Evolutionary conservation across 2,329 filamentous ascomycete species (phyloP).

Genomic region (Pseudocercospora fijiensis): DNA sequence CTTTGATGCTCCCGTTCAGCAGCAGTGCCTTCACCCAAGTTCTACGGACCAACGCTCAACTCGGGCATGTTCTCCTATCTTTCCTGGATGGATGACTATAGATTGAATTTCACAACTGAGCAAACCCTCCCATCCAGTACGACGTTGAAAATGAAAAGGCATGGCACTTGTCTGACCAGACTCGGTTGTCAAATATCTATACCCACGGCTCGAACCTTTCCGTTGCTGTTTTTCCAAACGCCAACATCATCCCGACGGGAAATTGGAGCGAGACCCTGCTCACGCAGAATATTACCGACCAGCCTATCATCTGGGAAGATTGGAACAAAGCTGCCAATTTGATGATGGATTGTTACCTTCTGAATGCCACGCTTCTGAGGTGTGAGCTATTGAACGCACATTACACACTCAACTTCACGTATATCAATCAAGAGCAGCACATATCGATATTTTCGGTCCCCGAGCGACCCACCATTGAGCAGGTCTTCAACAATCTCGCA

Average conservation of each 20-base stretch:
- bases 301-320: not conserved
- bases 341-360: constrained; percentile 17
- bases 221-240: not conserved
- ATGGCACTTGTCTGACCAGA: not conserved
- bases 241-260: not conserved
- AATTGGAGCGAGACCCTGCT: not conserved
- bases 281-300: not conserved
- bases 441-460: constrained; percentile 3
- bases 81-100: constrained; percentile 9
- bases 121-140: not conserved
- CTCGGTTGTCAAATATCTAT: not conserved
- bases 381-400: constrained; percentile 9
- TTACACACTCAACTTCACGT: constrained; percentile 12
- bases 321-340: not conserved
- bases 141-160: not conserved
- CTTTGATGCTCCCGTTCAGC: not conserved
- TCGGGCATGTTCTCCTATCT: constrained; percentile 18
- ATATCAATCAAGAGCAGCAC: constrained; percentile 12
- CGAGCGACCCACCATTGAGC: not conserved
- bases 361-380: constrained; percentile 7
- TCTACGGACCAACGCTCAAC: not conserved
- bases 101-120: not conserved
- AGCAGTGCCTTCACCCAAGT: too few relatives aligned
- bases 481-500: not conserved
- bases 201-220: not conserved